Evolutionary conservation across 1,139 yeast genomes (phyloP).

Genomic region (Kodamaea alishanica): DNA sequence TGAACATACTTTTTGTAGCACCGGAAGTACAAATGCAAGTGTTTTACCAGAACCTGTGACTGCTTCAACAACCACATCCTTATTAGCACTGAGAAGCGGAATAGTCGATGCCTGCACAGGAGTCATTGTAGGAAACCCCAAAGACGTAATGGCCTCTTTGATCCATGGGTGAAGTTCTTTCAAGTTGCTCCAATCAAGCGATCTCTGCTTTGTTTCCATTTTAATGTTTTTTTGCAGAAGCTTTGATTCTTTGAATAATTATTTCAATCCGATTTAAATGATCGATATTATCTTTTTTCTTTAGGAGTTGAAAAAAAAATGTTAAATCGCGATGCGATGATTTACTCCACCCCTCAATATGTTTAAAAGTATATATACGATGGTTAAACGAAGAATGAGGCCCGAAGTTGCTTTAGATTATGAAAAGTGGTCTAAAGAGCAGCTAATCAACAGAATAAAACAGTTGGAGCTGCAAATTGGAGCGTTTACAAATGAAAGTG

Average conservation of each 20-base stretch:
- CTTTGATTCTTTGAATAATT: background rate
- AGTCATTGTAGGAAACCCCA: constrained; percentile 84
- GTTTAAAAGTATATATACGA: background rate
- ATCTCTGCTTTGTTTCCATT: constrained; percentile 32
- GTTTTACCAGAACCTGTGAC: constrained; percentile 98
- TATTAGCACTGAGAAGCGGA: constrained; percentile 81
- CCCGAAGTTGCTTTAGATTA: constrained; percentile 22
- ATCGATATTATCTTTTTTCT: too few relatives aligned
- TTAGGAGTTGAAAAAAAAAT: background rate
- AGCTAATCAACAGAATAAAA: constrained; percentile 45
- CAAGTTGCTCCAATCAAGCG: constrained; percentile 40
- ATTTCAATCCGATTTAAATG: background rate
- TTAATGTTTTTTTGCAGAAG: background rate
- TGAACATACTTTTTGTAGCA: constrained; percentile 58
- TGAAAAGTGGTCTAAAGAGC: constrained; percentile 49
- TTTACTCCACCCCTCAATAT: background rate
- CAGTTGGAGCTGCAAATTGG: constrained; percentile 41
- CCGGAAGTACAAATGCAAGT: constrained; percentile 78
- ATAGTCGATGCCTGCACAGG: constrained; percentile 97
- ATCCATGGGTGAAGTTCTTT: constrained; percentile 44
- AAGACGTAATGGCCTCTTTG: constrained; percentile 60
- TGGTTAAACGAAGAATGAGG: constrained; percentile 3
- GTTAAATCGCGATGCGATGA: background rate
- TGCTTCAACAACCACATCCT: constrained; percentile 95
- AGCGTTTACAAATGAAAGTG: background rate